Conservation (phyloP, 495 filamentous ascomycete species). For the Niebla homalea region DNA sequence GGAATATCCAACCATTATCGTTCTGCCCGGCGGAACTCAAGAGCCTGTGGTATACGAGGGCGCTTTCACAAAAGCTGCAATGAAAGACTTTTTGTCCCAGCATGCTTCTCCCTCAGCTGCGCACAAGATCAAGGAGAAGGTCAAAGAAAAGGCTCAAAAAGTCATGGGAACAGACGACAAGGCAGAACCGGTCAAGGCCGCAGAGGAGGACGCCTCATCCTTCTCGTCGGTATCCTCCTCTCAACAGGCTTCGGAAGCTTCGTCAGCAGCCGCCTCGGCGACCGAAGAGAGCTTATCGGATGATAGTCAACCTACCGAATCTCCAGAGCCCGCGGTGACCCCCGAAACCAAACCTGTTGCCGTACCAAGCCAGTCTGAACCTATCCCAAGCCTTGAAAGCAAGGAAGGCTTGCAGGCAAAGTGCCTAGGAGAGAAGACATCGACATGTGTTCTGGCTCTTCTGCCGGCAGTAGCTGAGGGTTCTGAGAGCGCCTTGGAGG, state of each 20-base stretch:
- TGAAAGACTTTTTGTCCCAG: constrained; percentile 75
- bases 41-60: constrained; percentile 66
- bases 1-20: constrained; percentile 66
- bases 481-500: constrained; percentile 24
- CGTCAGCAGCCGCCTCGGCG: constrained; percentile 24
- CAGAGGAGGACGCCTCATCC: constrained; percentile 20
- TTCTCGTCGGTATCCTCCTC: constrained; percentile 31
- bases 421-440: constrained; percentile 64
- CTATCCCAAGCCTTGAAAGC: constrained; percentile 39
- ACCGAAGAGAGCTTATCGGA: constrained; percentile 30
- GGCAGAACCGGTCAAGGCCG: constrained; percentile 3
- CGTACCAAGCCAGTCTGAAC: constrained; percentile 29
- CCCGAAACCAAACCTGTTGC: constrained; percentile 33
- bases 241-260: constrained; percentile 24
- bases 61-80: constrained; percentile 70
- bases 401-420: constrained; percentile 46
- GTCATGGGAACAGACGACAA: constrained; percentile 33
- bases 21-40: constrained; percentile 60
- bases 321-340: constrained; percentile 30
- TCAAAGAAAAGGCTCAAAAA: constrained; percentile 15
- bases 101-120: constrained; percentile 62
- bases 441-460: constrained; percentile 76
- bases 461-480: constrained; percentile 44
- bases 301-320: constrained; percentile 29
- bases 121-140: constrained; percentile 36